phyloP scores from a whole-genome alignment of 2,329 filamentous ascomycete genomes.

The Phoma sp. region DNA sequence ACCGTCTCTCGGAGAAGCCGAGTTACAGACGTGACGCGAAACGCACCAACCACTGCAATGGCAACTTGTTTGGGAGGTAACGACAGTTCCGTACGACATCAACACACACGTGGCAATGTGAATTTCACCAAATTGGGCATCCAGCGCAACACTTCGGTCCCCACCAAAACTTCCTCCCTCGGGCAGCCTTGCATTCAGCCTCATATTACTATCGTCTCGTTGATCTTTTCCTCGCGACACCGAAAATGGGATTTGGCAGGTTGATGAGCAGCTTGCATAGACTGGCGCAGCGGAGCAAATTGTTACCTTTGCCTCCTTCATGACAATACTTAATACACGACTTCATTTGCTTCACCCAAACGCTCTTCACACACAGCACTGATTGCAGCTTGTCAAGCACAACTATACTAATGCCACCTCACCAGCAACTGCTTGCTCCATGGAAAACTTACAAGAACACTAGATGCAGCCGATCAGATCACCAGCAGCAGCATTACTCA shows the following conservation, averaged over 20 bases:
- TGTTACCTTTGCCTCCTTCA: neutral
- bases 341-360: neutral
- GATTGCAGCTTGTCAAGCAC: neutral
- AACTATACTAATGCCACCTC: neutral
- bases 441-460: neutral
- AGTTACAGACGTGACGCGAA: neutral
- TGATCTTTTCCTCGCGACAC: neutral
- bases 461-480: neutral
- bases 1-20: neutral
- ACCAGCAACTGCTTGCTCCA: neutral
- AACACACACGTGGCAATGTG: conserved; percentile 5
- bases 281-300: neutral
- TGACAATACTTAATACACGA: conserved; percentile 7
- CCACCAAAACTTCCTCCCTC: neutral
- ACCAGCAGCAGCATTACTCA: too few relatives aligned
- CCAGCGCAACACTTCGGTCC: neutral
- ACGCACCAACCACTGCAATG: too few relatives aligned
- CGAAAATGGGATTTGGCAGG: neutral
- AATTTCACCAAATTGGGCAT: neutral
- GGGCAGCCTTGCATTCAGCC: neutral
- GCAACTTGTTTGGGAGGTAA: neutral
- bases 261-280: neutral
- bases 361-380: neutral
- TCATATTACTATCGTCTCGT: neutral
- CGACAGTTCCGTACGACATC: neutral